A percentile compares a stretch with the other conserved stretches of the same genome.
Evolutionary conservation across 208 protist species (phyloP).

Genomic region (Wallacemonas sp.): DNA sequence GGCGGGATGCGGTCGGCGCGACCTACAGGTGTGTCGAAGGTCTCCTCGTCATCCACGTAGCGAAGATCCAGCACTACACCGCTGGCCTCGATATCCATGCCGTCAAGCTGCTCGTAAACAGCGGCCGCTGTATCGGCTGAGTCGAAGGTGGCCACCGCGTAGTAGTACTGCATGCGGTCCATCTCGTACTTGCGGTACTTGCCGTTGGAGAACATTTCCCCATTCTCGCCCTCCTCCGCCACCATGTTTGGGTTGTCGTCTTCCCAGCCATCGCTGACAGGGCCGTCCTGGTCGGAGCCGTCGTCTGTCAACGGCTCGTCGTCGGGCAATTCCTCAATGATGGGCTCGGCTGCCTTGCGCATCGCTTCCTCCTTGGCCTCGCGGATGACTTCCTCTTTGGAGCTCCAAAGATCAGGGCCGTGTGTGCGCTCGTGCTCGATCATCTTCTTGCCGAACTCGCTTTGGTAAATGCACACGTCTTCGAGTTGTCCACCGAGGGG

Average conservation of each 20-base stretch:
- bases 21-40: slow-evolving; percentile 70
- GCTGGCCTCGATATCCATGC: slow-evolving; percentile 95
- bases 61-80: slow-evolving; percentile 95
- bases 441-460: slow-evolving; percentile 94
- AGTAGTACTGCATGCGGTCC: slow-evolving; percentile 96
- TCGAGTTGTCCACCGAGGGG: slow-evolving; percentile 92
- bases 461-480: slow-evolving; percentile 94
- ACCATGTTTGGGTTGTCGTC: slow-evolving; percentile 80
- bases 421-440: slow-evolving; percentile 84
- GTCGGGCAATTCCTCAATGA: slow-evolving; percentile 39
- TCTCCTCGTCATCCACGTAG: slow-evolving; percentile 96
- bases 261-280: slow-evolving; percentile 65
- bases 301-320: slow-evolving; percentile 28
- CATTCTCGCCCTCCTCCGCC: slow-evolving; percentile 76
- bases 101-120: slow-evolving; percentile 95
- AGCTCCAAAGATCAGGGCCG: slow-evolving; percentile 85
- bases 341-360: slow-evolving; percentile 15
- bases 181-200: slow-evolving; percentile 94
- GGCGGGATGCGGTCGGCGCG: slow-evolving; percentile 65
- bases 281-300: slow-evolving; percentile 42
- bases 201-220: slow-evolving; percentile 89
- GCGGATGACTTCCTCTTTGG: slow-evolving; percentile 1
- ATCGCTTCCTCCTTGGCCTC: slow-evolving; percentile 9
- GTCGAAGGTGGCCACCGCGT: slow-evolving; percentile 97
- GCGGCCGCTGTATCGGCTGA: slow-evolving; percentile 83